Percentiles rank a stretch among this genome's conserved stretches.
phyloP scores from a whole-genome alignment of 2,329 filamentous ascomycete genomes.

The Elsinoe perseae region DNA sequence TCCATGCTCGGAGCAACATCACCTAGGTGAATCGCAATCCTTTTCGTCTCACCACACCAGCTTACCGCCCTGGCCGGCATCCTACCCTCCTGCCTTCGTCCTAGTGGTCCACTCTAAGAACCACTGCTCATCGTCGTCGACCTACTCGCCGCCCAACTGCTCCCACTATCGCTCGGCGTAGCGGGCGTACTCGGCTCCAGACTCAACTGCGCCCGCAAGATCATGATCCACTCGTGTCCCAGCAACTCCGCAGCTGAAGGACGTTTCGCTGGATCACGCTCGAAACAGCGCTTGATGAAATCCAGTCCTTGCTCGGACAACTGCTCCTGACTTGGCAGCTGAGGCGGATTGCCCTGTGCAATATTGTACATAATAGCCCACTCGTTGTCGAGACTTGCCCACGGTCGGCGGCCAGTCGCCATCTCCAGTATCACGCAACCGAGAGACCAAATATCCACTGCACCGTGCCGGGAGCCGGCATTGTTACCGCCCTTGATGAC shows the following conservation, averaged over 20 bases:
- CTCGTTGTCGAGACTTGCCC: slow-evolving; percentile 94
- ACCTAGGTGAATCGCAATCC: background rate
- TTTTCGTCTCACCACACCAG: background rate
- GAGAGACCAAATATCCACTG: slow-evolving; percentile 92
- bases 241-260: slow-evolving; percentile 80
- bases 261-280: slow-evolving; percentile 69
- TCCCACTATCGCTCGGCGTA: slow-evolving; percentile 28
- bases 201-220: slow-evolving; percentile 38
- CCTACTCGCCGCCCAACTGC: slow-evolving; percentile 11
- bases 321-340: slow-evolving; percentile 73
- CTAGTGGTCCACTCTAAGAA: background rate
- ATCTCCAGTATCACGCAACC: slow-evolving; percentile 97
- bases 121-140: background rate
- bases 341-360: slow-evolving; percentile 87
- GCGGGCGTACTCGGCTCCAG: slow-evolving; percentile 42
- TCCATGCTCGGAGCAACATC: background rate
- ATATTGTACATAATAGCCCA: slow-evolving; percentile 99
- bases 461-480: slow-evolving; percentile 64
- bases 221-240: slow-evolving; percentile 81
- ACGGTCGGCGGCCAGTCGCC: slow-evolving; percentile 88
- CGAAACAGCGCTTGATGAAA: slow-evolving; percentile 80
- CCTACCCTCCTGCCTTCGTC: background rate
- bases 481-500: slow-evolving; percentile 88
- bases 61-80: background rate
- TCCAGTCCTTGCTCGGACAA: slow-evolving; percentile 78